Conservation (phyloP, 257 asterid species). For the Gentiana straminea region DNA sequence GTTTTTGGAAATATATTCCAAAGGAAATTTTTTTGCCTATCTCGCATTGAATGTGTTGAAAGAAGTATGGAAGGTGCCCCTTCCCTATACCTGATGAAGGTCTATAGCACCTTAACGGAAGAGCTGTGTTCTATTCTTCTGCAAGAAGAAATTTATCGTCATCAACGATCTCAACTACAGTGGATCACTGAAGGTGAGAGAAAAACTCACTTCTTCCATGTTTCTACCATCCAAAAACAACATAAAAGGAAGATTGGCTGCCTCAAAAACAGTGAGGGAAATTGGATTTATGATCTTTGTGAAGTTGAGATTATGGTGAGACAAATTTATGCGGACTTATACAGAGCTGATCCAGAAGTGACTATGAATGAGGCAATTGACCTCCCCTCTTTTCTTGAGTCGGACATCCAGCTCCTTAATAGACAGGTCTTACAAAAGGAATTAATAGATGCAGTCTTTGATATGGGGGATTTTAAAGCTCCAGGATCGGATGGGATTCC, state of each 20-base stretch:
- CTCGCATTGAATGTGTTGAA: no score
- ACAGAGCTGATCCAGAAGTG: no score
- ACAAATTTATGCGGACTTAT: not conserved
- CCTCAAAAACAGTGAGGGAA: not conserved
- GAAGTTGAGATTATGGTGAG: not conserved
- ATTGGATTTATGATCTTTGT: not conserved
- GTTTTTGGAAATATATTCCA: no score
- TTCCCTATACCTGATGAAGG: no score
- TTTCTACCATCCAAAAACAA: no score
- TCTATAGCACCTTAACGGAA: not conserved
- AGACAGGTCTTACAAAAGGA: not conserved
- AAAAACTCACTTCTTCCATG: not conserved
- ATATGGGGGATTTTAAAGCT: no score
- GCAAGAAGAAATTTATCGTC: no score
- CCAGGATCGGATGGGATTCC: not conserved
- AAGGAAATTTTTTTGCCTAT: not conserved
- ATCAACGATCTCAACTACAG: no score
- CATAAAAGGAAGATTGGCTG: not conserved
- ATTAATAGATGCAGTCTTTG: no score
- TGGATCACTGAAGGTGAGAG: no score
- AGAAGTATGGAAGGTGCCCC: not conserved
- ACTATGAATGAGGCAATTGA: no score
- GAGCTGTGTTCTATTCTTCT: no score
- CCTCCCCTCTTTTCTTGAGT: not conserved
- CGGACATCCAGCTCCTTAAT: not conserved